Percentiles rank a stretch among this genome's conserved stretches.
These are phyloP conservation scores for Psidium friedrichsthalianum DNA, from an alignment of 345 rosid genomes.

Conservation along the genomic window DNA sequence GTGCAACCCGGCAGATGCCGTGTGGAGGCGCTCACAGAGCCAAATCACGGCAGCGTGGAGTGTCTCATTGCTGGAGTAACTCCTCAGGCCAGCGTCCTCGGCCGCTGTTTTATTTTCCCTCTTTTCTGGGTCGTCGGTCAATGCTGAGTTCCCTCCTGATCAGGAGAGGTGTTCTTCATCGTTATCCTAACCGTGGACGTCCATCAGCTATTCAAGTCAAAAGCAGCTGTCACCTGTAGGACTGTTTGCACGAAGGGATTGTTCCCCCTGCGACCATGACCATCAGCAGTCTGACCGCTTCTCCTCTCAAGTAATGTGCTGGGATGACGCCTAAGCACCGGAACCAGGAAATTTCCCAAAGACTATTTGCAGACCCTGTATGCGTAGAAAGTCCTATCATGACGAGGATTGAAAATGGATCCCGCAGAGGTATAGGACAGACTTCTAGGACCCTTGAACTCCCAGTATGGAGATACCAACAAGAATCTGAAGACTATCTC, in stretches of 20 bases:
- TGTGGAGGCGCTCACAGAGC: no score
- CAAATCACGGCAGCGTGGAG: no score
- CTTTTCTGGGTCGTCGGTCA: slow-evolving; percentile 41
- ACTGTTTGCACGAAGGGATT: not conserved
- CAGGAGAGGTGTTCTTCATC: slow-evolving; percentile 30
- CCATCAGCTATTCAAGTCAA: slow-evolving; percentile 16
- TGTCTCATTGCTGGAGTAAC: no score
- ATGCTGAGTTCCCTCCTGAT: slow-evolving; percentile 19
- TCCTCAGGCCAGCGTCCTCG: slow-evolving; percentile 36
- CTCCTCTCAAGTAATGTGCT: not conserved
- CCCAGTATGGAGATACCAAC: not conserved
- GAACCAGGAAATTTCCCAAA: not conserved
- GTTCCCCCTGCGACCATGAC: not conserved
- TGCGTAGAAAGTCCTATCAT: not conserved
- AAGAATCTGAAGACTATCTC: not conserved
- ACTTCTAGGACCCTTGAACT: not conserved
- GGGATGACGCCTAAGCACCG: not conserved
- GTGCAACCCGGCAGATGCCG: no score
- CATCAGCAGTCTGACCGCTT: not conserved
- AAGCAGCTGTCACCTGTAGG: not conserved
- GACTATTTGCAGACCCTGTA: not conserved
- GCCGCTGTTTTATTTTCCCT: slow-evolving; percentile 37
- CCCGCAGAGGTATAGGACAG: not conserved
- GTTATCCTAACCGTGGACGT: slow-evolving; percentile 29
- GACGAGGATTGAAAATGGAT: not conserved